Evolutionary conservation across 345 rosid species (phyloP), one percentile per base, ranked within the genome.

Genomic region (Linum trigynum): DNA sequence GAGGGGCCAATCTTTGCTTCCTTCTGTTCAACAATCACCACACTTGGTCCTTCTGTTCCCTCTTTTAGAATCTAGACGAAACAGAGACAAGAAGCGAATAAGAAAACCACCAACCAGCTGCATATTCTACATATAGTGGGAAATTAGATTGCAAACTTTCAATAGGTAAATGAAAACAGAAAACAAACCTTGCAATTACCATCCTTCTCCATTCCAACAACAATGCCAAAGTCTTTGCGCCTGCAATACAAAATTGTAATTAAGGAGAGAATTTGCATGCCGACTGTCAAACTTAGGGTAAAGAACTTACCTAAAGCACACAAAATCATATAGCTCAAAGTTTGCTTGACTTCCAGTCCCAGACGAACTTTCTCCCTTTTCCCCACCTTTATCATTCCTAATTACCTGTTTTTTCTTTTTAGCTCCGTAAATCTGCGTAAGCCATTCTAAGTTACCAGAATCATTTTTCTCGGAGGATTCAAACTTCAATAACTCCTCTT

Each of bases 151-250:
- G 60, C 35, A 59, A 36, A 39, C 38, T 40, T 68, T 40, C 51
- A 15, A 73, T 32, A 14, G 59, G 70, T 50, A 53, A 58, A 60
- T 70, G 17, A 68, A 56, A 7, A 39, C 58, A 55, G 64, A 71
- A 50, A 45, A 32, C 56, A 58, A 80, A 94, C 99, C 92, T 86
- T 88, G 82, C 81, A 90, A 65, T 70, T 71, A 57, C 80, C 91
- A 73, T 88, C 96, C 78, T 90, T 94, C 76, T 88, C 99, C 80
- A 84, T 81, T 55, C 84, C 89, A 38, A 94, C 80, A 70, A 90
- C 79, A 72, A 94, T 83, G 73, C 99, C 99, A 65, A 88, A 94
- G 43, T 85, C 95, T 77, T 86, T 94, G 59, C 88, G 90, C 68
- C 99, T 94, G 77, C 78, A 86, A 78, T 51, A 32, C 65, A 65